phyloP scores from a whole-genome alignment of 192 early-diverging fungal species.

The Coemansia sp. region DNA sequence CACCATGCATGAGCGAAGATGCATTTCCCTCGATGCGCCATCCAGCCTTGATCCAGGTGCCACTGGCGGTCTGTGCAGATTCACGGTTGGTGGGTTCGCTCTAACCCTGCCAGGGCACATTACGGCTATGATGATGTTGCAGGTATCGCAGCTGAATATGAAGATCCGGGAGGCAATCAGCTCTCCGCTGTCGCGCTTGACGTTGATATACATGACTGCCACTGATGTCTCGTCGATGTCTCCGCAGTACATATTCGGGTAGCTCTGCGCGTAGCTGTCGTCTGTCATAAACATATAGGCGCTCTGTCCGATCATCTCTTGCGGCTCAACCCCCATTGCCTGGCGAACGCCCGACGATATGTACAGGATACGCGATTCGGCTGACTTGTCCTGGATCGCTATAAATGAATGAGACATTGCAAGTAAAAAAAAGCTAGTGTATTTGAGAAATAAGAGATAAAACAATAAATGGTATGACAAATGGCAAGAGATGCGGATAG shows the following conservation, averaged over 20 bases:
- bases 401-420: conserved; percentile 9
- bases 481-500: too few species aligned
- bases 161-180: conserved; percentile 1
- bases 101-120: neutral
- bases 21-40: neutral
- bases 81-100: neutral
- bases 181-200: neutral
- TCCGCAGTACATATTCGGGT: neutral
- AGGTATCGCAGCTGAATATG: conserved; percentile 13
- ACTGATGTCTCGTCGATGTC: conserved; percentile 6
- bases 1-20: neutral
- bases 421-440: neutral
- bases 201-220: conserved; percentile 5
- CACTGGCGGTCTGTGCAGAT: neutral
- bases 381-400: conserved; percentile 14
- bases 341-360: conserved; percentile 10
- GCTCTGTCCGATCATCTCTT: conserved; percentile 12
- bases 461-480: too few species aligned
- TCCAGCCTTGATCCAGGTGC: neutral
- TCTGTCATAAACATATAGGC: conserved; percentile 6
- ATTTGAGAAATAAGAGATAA: too few species aligned
- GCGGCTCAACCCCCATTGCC: conserved; percentile 8
- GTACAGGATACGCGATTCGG: conserved; percentile 11
- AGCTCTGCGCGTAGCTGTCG: neutral
- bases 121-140: conserved; percentile 3